Base-by-base conservation (phyloP, 169 alveolate genomes). In the Perkinsus chesapeaki region DNA sequence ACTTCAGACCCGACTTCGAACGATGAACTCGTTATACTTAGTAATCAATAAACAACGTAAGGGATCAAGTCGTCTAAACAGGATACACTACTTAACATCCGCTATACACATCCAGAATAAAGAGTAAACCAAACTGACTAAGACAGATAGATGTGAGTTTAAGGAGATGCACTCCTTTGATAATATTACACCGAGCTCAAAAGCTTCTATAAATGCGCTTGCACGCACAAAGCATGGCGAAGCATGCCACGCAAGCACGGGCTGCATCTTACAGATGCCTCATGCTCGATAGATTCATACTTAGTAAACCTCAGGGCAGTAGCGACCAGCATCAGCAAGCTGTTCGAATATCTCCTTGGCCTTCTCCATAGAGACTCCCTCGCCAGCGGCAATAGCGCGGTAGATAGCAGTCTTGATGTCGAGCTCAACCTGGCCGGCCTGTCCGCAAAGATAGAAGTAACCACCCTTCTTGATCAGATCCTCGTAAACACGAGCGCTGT, bases 391-490 rank as follows among this genome's bases (percentile, higher is more conserved):
- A 34, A 60, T 60, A 16, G 82, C 82, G 27, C 82, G 82, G 82
- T 60, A 60, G 27, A 60, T 60, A 16, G 82, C 82, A 23, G 82
- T 60, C 82, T 60, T 60, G 31, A 60, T 60, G 23, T 60, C 82
- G 36, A 60, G 31, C 82, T 93, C 94, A 23, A 94, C 95, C 73
- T 93, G 94, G 20, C 93, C 92, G 7, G 96, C 92, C 91, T 43
- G 91, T 31, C 96, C 96, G 91, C 96, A 94, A 36, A 94, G 93
- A 73, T 94, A 94, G 92, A 94, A 94, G 93, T 93, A 94, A 36
- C 96, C 96, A 39, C 91, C 48, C 34, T 93, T 60, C 91, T 93
- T 92, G 36, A 93, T 39, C 91, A 94, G 73, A 82, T 92, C 93
- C 92, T 39, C 72, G 72, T 94, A 92, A 39, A 94, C 37, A 39